These are phyloP conservation scores for Aspergillus texensis DNA, from an alignment of 2,329 filamentous ascomycete genomes.

Conservation along the genomic window DNA sequence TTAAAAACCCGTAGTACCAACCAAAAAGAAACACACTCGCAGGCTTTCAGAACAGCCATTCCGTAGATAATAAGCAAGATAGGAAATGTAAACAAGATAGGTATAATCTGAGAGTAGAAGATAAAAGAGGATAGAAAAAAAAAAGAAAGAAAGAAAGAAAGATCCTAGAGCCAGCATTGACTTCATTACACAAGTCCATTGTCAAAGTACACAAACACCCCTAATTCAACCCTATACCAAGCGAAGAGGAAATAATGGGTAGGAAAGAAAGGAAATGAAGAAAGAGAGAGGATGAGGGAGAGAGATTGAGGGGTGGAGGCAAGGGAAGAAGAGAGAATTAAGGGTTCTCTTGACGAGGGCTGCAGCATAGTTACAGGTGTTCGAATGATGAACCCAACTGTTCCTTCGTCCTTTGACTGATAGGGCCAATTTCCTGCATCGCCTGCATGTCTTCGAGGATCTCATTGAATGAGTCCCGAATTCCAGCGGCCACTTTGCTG, in stretches of 20 bases:
- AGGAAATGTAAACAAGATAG: neutral
- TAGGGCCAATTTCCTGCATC: constrained; percentile 48
- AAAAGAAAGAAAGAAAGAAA: neutral
- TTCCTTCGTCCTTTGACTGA: constrained; percentile 39
- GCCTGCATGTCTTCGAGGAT: constrained; percentile 60
- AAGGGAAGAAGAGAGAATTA: neutral
- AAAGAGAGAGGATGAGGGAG: neutral
- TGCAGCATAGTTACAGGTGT: neutral
- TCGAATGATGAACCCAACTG: constrained; percentile 25
- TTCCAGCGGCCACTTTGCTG: constrained; percentile 65
- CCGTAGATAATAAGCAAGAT: neutral
- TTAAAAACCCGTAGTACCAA: constrained; percentile 1
- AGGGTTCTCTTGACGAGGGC: neutral
- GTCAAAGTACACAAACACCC: constrained; percentile 8
- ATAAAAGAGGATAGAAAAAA: neutral
- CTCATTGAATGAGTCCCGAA: constrained; percentile 74
- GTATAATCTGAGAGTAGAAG: too few species aligned
- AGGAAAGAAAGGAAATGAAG: constrained; percentile 13
- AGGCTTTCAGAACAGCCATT: constrained; percentile 1
- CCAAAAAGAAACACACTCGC: neutral
- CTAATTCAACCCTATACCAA: constrained; percentile 6
- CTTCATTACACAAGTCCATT: constrained; percentile 22
- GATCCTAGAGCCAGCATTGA: constrained; percentile 16
- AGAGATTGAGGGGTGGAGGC: neutral
- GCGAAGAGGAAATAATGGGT: constrained; percentile 9